phyloP scores from a whole-genome alignment of 2,329 filamentous ascomycete species.

The Grosmannia huntii region DNA sequence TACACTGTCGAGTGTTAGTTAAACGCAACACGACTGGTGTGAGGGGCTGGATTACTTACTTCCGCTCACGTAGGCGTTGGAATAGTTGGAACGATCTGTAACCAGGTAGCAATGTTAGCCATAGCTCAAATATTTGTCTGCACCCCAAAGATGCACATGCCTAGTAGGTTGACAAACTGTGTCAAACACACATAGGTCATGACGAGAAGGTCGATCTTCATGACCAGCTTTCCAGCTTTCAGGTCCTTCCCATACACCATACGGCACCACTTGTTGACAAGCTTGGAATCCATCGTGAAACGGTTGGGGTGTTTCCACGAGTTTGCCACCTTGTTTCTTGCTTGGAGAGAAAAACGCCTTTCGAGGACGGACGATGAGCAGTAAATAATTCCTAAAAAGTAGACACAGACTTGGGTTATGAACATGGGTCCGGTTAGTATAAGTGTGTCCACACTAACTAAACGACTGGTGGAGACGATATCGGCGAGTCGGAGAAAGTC shows the following conservation, averaged over 20 bases:
- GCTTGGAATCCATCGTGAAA: not conserved
- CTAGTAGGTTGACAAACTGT: constrained; percentile 36
- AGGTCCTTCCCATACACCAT: not conserved
- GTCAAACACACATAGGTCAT: constrained; percentile 48
- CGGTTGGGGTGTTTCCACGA: not conserved
- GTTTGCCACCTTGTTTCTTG: not conserved
- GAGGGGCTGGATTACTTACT: not conserved
- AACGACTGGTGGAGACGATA: not conserved
- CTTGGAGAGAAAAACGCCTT: not conserved
- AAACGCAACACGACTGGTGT: too few relatives aligned
- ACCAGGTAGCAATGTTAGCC: not conserved
- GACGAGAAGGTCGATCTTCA: constrained; percentile 41
- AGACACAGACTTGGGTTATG: not conserved
- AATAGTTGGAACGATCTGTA: constrained; percentile 3
- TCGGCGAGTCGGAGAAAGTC: not conserved
- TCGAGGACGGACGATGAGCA: not conserved
- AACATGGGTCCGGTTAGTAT: not conserved
- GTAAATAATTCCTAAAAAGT: not conserved
- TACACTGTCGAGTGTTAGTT: not conserved
- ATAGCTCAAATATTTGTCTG: not conserved
- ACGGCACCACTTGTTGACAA: not conserved
- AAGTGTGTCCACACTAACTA: not conserved
- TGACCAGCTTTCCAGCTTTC: constrained; percentile 4
- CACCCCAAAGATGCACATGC: not conserved
- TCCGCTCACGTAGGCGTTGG: constrained; percentile 3